Conservation (phyloP, 1,284 basidiomycete genomes). For the Papiliotrema laurentii region DNA sequence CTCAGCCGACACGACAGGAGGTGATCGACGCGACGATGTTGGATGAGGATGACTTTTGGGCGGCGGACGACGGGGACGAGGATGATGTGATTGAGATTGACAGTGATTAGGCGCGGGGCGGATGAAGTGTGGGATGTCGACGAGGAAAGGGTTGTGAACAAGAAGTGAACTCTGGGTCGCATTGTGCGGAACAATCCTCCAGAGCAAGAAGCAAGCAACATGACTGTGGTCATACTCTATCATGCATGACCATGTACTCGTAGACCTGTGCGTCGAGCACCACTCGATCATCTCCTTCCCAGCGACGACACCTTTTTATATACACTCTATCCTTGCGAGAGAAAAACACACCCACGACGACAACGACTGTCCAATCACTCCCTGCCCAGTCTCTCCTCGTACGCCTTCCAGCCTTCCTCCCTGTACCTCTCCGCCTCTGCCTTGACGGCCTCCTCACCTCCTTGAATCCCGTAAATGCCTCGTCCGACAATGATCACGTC, state of each 20-base stretch:
- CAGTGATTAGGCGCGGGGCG: constrained; percentile 27
- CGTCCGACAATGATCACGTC: constrained; percentile 98
- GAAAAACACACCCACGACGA: too few relatives aligned
- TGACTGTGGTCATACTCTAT: too few relatives aligned
- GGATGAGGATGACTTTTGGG: constrained; percentile 30
- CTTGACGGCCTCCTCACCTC: constrained; percentile 58
- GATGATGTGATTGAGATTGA: constrained; percentile 46
- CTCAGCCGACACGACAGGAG: constrained; percentile 8
- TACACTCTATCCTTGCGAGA: too few relatives aligned
- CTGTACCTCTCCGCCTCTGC: constrained; percentile 78
- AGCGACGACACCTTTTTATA: too few relatives aligned
- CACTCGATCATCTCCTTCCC: too few relatives aligned
- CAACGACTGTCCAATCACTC: background rate
- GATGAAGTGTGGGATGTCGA: background rate
- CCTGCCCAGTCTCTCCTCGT: constrained; percentile 54
- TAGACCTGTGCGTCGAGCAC: too few relatives aligned
- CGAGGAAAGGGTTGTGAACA: background rate
- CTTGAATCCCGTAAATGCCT: constrained; percentile 75
- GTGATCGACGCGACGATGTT: constrained; percentile 40
- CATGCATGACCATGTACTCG: too few relatives aligned
- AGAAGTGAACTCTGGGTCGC: too few relatives aligned
- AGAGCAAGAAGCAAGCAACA: too few relatives aligned
- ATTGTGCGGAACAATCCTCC: too few relatives aligned
- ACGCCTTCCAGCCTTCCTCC: constrained; percentile 86
- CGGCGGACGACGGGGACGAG: constrained; percentile 22